Evolutionary conservation across 257 asterid species (phyloP).

Genomic region (Nicotiana obtusifolia): DNA sequence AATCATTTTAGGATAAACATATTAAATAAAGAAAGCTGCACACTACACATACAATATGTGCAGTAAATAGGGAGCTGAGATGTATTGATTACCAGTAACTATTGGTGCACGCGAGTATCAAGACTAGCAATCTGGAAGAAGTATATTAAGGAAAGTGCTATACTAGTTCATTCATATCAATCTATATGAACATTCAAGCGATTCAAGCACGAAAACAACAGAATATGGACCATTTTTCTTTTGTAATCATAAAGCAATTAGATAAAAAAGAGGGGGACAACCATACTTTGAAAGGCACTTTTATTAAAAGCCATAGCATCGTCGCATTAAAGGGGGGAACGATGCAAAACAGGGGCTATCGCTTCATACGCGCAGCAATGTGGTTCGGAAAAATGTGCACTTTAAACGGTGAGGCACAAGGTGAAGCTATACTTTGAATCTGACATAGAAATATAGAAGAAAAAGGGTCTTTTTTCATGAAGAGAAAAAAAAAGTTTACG

Average conservation of each 20-base stretch:
- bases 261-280: not conserved
- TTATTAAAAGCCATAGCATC: not conserved
- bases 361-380: not conserved
- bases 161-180: no score
- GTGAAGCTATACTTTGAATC: not conserved
- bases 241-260: not conserved
- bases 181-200: not conserved
- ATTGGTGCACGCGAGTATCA: not conserved
- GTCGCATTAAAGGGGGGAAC: not conserved
- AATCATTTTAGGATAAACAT: not conserved
- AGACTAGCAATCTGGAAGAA: not conserved
- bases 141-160: not conserved
- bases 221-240: not conserved
- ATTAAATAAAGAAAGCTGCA: not conserved
- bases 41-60: not conserved
- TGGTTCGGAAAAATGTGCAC: not conserved
- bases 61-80: not conserved
- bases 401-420: not conserved
- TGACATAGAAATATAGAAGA: not conserved
- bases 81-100: not conserved
- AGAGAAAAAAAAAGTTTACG: no score
- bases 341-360: not conserved
- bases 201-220: not conserved
- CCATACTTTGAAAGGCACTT: not conserved
- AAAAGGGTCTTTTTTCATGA: not conserved